Base-by-base conservation (phyloP, 129 eudicot genomes). In the Artemisia tridentata region DNA sequence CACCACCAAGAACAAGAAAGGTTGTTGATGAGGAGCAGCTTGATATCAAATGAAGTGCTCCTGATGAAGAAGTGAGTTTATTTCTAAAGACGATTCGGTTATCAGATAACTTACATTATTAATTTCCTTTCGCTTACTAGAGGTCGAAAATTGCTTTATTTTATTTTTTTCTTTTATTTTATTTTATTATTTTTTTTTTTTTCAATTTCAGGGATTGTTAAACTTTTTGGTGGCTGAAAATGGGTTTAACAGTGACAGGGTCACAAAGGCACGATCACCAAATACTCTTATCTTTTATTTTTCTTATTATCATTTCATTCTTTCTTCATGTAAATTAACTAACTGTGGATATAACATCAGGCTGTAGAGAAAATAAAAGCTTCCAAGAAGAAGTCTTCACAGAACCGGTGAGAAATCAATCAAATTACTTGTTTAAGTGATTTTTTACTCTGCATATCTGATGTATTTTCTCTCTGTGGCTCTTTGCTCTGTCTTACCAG, bases 361-460 rank as follows among this genome's bases (percentile, higher is more conserved):
- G 88, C 88, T 2, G 81, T 95, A 66, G 99, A 95, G 79, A 90
- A 95, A 83, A 90, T 95, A 71, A 95, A 95, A 83, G 88, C 97
- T 43, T 90, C 96, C 72, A 95, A 95, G 84, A 86, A 82, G 75
- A 95, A 95, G 79, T 79, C 91, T 19, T 74, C 96, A 49, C 97
- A 95, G 72, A 91, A 89, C 64, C 81, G 97, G 99, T 95, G 85
- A 63, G 79, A 64, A 46, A 80, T 64, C 25, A 62, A 63, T 50
- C 12, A 19, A 50, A 11, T 19, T 16, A 34, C 61, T 50, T 2
- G 52, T 20, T n/a, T 0, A 29, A 29, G 21, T 75, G 23, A 53
- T 11, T 27, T 38, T n/a, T 41, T 63, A 27, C 51, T 77, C 9
- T 53, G 1, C 50, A 21, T 66, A 56, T 63, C 34, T 82, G 53